These are phyloP conservation scores for Aspergillus cristatus DNA, from an alignment of 495 filamentous ascomycete species.

Conservation along the genomic window DNA sequence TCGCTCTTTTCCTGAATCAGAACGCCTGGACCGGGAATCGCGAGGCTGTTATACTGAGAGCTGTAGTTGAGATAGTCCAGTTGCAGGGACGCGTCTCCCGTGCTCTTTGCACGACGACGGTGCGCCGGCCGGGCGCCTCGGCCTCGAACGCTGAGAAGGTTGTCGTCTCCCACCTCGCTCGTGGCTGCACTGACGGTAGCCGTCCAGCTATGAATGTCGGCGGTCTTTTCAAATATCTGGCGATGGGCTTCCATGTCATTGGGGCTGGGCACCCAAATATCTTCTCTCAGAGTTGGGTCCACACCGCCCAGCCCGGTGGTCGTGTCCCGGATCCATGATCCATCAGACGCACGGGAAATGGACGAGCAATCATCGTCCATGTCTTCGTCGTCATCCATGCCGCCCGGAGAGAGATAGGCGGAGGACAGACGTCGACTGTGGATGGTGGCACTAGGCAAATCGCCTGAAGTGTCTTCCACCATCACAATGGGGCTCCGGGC, in stretches of 20 bases:
- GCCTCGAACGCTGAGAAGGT: constrained; percentile 9
- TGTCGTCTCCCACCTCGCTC: constrained; percentile 31
- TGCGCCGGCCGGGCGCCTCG: constrained; percentile 10
- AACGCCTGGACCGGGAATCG: constrained; percentile 38
- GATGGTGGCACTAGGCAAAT: constrained; percentile 31
- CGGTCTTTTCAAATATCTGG: constrained; percentile 32
- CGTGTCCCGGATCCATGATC: constrained; percentile 23
- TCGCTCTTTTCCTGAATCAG: constrained; percentile 39
- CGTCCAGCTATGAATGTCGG: constrained; percentile 38
- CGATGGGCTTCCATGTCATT: constrained; percentile 35
- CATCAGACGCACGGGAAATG: constrained; percentile 19
- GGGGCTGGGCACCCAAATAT: constrained; percentile 34
- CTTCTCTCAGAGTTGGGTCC: constrained; percentile 27
- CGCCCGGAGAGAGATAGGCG: constrained; percentile 30
- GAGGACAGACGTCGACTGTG: constrained; percentile 23
- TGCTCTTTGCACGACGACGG: constrained; percentile 37
- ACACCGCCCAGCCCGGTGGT: constrained; percentile 29
- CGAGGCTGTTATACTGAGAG: constrained; percentile 9
- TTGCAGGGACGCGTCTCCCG: constrained; percentile 34
- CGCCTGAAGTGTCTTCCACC: constrained; percentile 36
- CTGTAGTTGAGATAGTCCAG: constrained; percentile 34
- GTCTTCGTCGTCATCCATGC: constrained; percentile 19
- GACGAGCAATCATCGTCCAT: constrained; percentile 10
- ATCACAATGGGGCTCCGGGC: constrained; percentile 39
- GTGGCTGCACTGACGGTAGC: constrained; percentile 30